A percentile compares a stretch with the other conserved stretches of the same genome.
Evolutionary conservation across 2,329 filamentous ascomycete species (phyloP).

Genomic region (Xylariaceae sp.): DNA sequence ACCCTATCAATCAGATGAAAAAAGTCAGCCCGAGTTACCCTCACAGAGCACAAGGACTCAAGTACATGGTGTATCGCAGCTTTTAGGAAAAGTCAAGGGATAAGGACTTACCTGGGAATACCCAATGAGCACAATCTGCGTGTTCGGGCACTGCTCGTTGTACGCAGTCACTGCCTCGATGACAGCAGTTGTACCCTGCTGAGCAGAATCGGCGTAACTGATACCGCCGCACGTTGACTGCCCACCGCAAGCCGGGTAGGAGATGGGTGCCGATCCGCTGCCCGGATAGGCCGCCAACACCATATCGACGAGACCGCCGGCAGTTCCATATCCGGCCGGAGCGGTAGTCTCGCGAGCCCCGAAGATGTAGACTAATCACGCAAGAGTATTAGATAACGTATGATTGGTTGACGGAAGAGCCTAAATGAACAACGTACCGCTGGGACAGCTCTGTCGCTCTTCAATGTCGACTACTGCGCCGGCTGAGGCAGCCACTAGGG

Average conservation of each 20-base stretch:
- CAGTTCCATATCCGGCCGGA: conserved; percentile 12
- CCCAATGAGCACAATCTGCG: conserved; percentile 57
- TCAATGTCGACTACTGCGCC: conserved; percentile 8
- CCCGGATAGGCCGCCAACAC: conserved; percentile 27
- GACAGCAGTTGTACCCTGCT: conserved; percentile 52
- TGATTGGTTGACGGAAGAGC: no score
- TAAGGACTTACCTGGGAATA: conserved; percentile 51
- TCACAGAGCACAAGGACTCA: background rate
- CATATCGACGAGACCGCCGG: conserved; percentile 20
- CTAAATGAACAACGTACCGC: no score
- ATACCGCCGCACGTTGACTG: conserved; percentile 51
- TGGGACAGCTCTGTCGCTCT: conserved; percentile 16
- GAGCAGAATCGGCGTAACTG: conserved; percentile 53
- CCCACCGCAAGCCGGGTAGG: conserved; percentile 56
- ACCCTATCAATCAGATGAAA: conserved; percentile 37
- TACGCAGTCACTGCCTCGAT: conserved; percentile 53
- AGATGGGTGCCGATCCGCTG: conserved; percentile 43
- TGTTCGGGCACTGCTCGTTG: conserved; percentile 51
- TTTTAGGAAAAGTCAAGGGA: no score
- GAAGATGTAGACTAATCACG: conserved; percentile 16
- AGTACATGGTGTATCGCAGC: background rate
- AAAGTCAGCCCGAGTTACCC: background rate
- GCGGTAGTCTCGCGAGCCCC: conserved; percentile 20
- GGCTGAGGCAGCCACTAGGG: conserved; percentile 11
- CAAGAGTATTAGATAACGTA: no score